Percentiles rank a stretch among this genome's conserved stretches.
These are phyloP conservation scores for Papiliotrema terrestris DNA, from an alignment of 1,284 basidiomycete species.

Conservation along the genomic window DNA sequence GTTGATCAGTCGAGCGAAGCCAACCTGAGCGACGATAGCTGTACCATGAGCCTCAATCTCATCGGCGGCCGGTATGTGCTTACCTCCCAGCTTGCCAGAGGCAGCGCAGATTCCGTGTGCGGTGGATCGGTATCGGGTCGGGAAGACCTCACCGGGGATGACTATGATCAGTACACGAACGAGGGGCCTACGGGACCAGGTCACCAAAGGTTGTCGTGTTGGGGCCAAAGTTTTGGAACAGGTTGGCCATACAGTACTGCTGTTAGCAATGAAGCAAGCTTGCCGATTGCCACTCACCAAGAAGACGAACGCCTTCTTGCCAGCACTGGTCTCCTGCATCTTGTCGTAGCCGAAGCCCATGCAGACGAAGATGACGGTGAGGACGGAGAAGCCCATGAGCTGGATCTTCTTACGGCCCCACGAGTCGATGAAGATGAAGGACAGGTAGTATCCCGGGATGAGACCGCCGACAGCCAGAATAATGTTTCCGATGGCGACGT, in stretches of 20 bases:
- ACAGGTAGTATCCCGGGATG: slow-evolving; percentile 52
- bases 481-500: slow-evolving; percentile 54
- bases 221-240: slow-evolving; percentile 59
- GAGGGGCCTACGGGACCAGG: neutral
- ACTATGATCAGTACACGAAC: slow-evolving; percentile 34
- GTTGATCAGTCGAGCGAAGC: slow-evolving; percentile 66
- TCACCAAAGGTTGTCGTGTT: slow-evolving; percentile 69
- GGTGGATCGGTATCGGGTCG: slow-evolving; percentile 78
- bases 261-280: neutral
- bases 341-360: slow-evolving; percentile 68
- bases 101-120: slow-evolving; percentile 82
- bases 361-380: slow-evolving; percentile 47
- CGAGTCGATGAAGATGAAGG: slow-evolving; percentile 44
- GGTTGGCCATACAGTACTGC: slow-evolving; percentile 50
- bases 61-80: too few relatives aligned
- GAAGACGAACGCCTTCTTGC: slow-evolving; percentile 56
- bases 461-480: slow-evolving; percentile 62
- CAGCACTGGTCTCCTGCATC: slow-evolving; percentile 56
- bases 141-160: slow-evolving; percentile 80
- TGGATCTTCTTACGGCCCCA: slow-evolving; percentile 53
- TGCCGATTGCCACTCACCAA: slow-evolving; percentile 14
- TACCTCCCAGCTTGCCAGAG: slow-evolving; percentile 66
- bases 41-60: too few relatives aligned
- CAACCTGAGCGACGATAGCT: slow-evolving; percentile 76
- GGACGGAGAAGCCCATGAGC: slow-evolving; percentile 68